Evolutionary conservation across 148 eudicot genomes (phyloP).

Genomic region (Silene conica): DNA sequence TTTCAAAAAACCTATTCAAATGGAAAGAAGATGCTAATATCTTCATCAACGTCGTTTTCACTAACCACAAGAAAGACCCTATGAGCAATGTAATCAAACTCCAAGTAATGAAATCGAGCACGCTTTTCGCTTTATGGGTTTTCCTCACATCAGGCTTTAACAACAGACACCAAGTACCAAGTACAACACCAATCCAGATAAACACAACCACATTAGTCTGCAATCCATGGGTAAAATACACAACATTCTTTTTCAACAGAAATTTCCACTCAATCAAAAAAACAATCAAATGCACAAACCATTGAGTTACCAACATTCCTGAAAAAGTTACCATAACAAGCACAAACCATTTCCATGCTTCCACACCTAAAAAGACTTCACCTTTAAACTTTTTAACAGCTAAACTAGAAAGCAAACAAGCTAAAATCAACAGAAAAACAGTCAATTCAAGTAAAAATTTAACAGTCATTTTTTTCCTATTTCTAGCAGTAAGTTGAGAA

Average conservation of each 20-base stretch:
- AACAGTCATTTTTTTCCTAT: constrained; percentile 44
- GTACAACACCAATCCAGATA: not conserved
- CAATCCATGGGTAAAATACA: constrained; percentile 28
- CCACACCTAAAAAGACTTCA: constrained; percentile 38
- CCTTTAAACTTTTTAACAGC: constrained; percentile 34
- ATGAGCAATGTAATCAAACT: constrained; percentile 48
- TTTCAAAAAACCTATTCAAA: constrained; percentile 59
- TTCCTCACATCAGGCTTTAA: constrained; percentile 32
- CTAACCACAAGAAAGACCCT: constrained; percentile 57
- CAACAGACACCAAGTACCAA: constrained; percentile 51
- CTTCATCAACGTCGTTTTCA: constrained; percentile 57
- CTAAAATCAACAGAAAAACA: constrained; percentile 42
- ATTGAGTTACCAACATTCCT: constrained; percentile 62
- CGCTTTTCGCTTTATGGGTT: constrained; percentile 9
- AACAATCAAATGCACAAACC: constrained; percentile 57
- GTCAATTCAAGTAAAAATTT: constrained; percentile 48
- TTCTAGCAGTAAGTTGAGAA: constrained; percentile 39
- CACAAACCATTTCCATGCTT: constrained; percentile 66
- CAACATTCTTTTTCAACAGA: constrained; percentile 61
- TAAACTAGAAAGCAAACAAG: constrained; percentile 41
- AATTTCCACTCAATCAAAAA: constrained; percentile 70
- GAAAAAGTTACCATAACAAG: constrained; percentile 65
- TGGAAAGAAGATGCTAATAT: constrained; percentile 37
- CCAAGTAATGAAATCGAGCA: constrained; percentile 51
- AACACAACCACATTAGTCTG: not conserved